A percentile compares a stretch with the other conserved stretches of the same genome.
Evolutionary conservation across 768 basidiomycete genomes (phyloP).

Genomic region (Piloderma croceum): DNA sequence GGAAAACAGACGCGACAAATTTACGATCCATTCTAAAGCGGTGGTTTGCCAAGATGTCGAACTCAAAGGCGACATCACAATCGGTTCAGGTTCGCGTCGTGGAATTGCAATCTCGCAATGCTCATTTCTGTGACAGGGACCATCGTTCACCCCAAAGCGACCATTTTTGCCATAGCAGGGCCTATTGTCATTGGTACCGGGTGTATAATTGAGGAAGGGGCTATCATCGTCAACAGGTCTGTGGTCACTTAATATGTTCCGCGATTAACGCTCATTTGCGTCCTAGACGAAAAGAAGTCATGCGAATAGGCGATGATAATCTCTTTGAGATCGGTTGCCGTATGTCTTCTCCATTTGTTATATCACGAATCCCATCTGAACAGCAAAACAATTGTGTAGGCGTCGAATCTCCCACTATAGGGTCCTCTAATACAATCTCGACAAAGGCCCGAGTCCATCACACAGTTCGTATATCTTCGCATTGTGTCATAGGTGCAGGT

Average conservation of each 20-base stretch:
- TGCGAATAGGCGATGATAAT: constrained; percentile 93
- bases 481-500: constrained; percentile 79
- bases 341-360: constrained; percentile 35
- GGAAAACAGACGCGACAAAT: constrained; percentile 85
- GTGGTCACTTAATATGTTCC: constrained; percentile 5
- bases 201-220: constrained; percentile 89
- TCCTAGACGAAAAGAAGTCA: constrained; percentile 66
- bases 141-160: constrained; percentile 90
- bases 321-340: constrained; percentile 92
- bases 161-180: constrained; percentile 85
- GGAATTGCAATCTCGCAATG: background rate
- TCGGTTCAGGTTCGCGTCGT: constrained; percentile 61
- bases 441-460: constrained; percentile 81
- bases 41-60: constrained; percentile 93
- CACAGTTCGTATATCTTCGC: constrained; percentile 69
- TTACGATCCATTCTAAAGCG: constrained; percentile 85
- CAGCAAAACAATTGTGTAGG: constrained; percentile 41
- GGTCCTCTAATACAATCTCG: constrained; percentile 80
- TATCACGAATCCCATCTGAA: background rate
- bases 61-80: constrained; percentile 89
- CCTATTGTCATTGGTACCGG: constrained; percentile 85
- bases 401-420: constrained; percentile 80
- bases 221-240: constrained; percentile 84
- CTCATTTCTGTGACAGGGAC: constrained; percentile 44
- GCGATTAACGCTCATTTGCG: background rate